Evolutionary conservation across 2,329 filamentous ascomycete genomes (phyloP).

Genomic region (Mariannaea sp.): DNA sequence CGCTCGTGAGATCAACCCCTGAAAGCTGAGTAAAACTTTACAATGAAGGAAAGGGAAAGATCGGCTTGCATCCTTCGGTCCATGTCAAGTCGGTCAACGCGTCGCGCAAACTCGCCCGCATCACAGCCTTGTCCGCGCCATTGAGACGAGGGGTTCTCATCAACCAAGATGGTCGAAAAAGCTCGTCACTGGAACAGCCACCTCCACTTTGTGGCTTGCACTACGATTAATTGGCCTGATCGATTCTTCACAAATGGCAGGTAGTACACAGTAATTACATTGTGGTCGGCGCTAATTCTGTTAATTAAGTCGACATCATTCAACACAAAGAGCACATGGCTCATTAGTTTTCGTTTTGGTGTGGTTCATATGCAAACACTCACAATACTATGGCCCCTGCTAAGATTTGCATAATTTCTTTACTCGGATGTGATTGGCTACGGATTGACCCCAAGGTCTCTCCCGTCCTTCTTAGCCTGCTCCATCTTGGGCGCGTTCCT

Average conservation of each 20-base stretch:
- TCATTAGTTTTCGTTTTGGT: background rate
- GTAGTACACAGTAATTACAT: constrained; percentile 1
- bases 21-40: constrained; percentile 1
- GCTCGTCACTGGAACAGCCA: background rate
- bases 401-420: constrained; percentile 42
- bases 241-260: background rate
- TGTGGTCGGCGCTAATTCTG: constrained; percentile 2
- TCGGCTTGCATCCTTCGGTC: background rate
- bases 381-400: constrained; percentile 23
- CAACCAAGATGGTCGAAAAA: background rate
- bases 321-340: background rate
- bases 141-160: constrained; percentile 6
- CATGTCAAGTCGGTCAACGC: background rate
- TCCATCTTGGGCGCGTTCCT: constrained; percentile 24
- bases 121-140: background rate
- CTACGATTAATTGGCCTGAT: background rate
- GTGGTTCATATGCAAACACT: constrained; percentile 4
- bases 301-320: constrained; percentile 1
- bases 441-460: constrained; percentile 23
- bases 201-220: background rate
- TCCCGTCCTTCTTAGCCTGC: constrained; percentile 18
- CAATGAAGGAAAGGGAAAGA: background rate
- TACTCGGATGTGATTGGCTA: constrained; percentile 20
- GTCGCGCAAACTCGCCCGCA: background rate
- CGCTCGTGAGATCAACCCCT: background rate